Evolutionary conservation across 2,329 filamentous ascomycete species (phyloP).

Genomic region (Trichoderma polysporum): DNA sequence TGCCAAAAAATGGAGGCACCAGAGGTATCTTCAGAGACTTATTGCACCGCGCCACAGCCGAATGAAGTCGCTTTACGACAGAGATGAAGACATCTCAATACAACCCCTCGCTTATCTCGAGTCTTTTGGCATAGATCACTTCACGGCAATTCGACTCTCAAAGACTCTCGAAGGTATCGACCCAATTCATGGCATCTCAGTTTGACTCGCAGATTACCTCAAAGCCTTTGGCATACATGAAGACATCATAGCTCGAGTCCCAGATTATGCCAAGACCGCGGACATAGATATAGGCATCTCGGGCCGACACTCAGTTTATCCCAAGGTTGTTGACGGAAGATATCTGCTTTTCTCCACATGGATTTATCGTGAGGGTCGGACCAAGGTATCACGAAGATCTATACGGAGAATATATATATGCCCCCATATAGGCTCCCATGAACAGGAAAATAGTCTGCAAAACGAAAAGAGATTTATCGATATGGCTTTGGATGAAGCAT

Average conservation of each 20-base stretch:
- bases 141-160: too few species aligned
- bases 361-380: background rate
- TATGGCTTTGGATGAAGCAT: background rate
- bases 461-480: background rate
- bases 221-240: too few species aligned
- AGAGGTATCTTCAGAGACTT: slow-evolving; percentile 11
- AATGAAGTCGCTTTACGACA: background rate
- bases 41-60: background rate
- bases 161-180: too few species aligned
- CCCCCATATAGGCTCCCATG: background rate
- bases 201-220: too few species aligned
- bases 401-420: background rate
- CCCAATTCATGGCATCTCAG: too few species aligned
- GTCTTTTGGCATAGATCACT: too few species aligned
- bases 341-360: slow-evolving; percentile 16
- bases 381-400: background rate
- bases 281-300: background rate
- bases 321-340: slow-evolving; percentile 21
- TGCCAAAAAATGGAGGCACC: background rate
- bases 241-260: too few species aligned
- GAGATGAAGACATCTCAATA: background rate
- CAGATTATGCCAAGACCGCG: too few species aligned
- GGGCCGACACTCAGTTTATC: background rate
- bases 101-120: background rate
- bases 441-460: background rate